Base-by-base conservation (phyloP, 202 grass and related monocot species). In the Setaria italica region DNA sequence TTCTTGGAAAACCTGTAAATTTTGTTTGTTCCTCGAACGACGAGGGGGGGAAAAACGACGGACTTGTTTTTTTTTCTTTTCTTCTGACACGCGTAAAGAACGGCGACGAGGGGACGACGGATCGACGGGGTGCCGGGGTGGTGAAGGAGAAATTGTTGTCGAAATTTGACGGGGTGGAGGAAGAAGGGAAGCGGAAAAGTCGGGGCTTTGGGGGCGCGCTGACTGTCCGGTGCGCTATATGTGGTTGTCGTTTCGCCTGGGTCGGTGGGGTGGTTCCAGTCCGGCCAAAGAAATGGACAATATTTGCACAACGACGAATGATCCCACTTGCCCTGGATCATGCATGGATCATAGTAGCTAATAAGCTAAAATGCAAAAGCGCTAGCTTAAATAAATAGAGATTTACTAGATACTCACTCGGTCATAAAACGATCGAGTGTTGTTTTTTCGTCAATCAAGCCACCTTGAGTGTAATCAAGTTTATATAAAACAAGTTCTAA, bases 1-100 rank as follows among this genome's bases (percentile, higher is more conserved):
- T 77, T 67, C 73, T 79, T 59, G 66, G 79, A 65, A 76, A 76
- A 16, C 48, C 78, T 35, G 30, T 11, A n/a, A 11, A 10, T 12
- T 46, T 81, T 58, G 51, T 56, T 19, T 81, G 34, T 43, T 58
- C 64, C 63, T 68, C 32, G 12, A 72, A 73, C 48, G 29, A 58
- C 21, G 10, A 65, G 45, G 48, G 30, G 19, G 34, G 19, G 9
- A n/a, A 81, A 58, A n/a, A 14, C 32, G 17, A 21, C 2, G 12
- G 37, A 19, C 51, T 43, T 56, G 1, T 66, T 35, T 34, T 62
- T 29, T 5, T n/a, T 13, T 46, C 16, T 5, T 4, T 37, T 8
- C 30, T 37, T 21, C 13, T 53, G 59, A 1, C 10, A 19, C 54
- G 46, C 57, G 59, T 16, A 41, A 66, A 70, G 55, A 70, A 77